Evolutionary conservation across 2,329 filamentous ascomycete genomes (phyloP).

Genomic region (Periconia digitata): DNA sequence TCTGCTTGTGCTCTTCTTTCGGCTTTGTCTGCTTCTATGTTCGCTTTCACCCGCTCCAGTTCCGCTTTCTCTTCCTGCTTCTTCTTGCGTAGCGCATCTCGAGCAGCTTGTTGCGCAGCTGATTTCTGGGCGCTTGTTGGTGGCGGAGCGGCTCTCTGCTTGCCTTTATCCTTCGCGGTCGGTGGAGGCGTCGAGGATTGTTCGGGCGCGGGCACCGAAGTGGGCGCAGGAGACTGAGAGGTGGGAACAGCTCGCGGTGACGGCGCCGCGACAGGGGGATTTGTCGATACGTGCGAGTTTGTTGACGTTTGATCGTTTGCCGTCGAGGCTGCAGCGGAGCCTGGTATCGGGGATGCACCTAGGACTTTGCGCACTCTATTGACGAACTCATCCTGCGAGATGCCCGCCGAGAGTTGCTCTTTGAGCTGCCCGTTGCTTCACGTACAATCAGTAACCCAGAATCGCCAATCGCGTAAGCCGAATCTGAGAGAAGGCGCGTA

Average conservation of each 20-base stretch:
- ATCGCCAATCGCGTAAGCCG: conserved; percentile 3
- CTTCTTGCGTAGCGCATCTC: conserved; percentile 58
- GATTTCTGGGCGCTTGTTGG: conserved; percentile 43
- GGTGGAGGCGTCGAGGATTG: conserved; percentile 14
- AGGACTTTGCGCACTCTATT: conserved; percentile 52
- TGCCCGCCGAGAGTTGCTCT: conserved; percentile 71
- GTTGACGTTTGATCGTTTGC: conserved; percentile 14
- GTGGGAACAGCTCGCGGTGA: neutral
- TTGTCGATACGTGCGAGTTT: neutral
- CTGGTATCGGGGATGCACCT: conserved; percentile 31
- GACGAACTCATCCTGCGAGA: conserved; percentile 67
- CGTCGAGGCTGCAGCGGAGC: conserved; percentile 12
- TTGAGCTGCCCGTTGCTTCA: conserved; percentile 69
- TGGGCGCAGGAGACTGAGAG: neutral
- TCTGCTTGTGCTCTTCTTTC: conserved; percentile 57
- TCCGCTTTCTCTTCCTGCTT: conserved; percentile 69
- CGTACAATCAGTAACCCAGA: neutral
- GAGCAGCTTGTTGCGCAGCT: conserved; percentile 35
- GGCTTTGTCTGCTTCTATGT: conserved; percentile 75
- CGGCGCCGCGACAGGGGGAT: conserved; percentile 1
- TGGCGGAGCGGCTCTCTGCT: conserved; percentile 45
- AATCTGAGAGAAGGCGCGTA: conserved; percentile 33
- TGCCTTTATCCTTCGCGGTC: conserved; percentile 35
- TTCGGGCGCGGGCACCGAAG: conserved; percentile 3
- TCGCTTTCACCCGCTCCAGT: conserved; percentile 68